Evolutionary conservation across 164 flowering plant species (phyloP), one percentile per base, ranked within the genome.

Genomic region (Aristolochia californica): DNA sequence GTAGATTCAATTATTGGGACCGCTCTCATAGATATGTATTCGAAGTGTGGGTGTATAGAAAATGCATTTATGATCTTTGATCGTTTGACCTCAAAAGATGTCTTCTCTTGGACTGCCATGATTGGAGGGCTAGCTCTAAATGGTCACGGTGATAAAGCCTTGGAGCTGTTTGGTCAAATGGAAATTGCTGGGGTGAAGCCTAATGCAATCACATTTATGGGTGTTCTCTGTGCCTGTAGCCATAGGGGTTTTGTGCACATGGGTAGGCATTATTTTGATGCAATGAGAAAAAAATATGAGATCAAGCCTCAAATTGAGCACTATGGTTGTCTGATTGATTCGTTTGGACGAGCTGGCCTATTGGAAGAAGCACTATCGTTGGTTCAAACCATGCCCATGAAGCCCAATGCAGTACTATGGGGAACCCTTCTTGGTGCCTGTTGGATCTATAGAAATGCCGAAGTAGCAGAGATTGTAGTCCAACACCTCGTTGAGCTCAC

Each of bases 21-120:
- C 65, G 83, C 80, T 38, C 77, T 78, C 28, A 70, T 82, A 34
- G 80, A 80, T 63, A 78, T 82, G 83, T 82, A 82, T 72, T 78
- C 80, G 5, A 82, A n/a, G n/a, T n/a, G n/a, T n/a, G n/a, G n/a
- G n/a, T n/a, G n/a, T n/a, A n/a, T n/a, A n/a, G n/a, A 55, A 15
- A 45, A 56, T 20, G 66, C 66, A 21, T 45, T 22, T 51, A 48
- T 54, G 47, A 45, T 62, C 17, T 62, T 62, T 43, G 23, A 55
- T 5, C 21, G 13, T 7, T 13, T 56, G 25, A 14, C 16, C 10
- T 5, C 30, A 11, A 62, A 62, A 53, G 60, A 62, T 56, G 66
- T 56, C 8, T 55, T 55, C 54, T 28, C 54, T 9, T 62, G 66
- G 59, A 62, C 54, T 10, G 55, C 66, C 45, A 62, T 62, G 66